Evolutionary conservation across 352 stramenopile species (phyloP).

Genomic region (Globisporangium nunn): DNA sequence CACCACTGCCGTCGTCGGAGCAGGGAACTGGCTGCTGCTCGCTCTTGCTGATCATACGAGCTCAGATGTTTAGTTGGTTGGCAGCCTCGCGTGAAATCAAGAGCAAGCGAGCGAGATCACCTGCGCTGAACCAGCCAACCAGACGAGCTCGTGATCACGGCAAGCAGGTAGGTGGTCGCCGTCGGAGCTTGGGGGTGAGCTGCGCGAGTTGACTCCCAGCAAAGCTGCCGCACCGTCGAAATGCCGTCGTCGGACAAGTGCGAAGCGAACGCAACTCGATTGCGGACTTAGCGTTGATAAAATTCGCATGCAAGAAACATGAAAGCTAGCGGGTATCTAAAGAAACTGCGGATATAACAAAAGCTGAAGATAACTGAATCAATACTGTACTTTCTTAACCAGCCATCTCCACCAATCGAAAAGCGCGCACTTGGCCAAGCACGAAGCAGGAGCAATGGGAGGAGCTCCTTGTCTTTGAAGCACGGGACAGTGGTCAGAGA

Average conservation of each 20-base stretch:
- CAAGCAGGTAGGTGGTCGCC: not conserved
- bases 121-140: not conserved
- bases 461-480: not conserved
- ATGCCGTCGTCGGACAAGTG: slow-evolving; percentile 21
- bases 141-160: not conserved
- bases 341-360: too few relatives aligned
- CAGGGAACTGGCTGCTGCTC: too few relatives aligned
- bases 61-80: too few relatives aligned
- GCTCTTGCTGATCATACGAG: too few relatives aligned
- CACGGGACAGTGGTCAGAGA: not conserved
- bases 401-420: not conserved
- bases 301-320: too few relatives aligned
- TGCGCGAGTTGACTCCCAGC: too few relatives aligned
- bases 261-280: too few relatives aligned
- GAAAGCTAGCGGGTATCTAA: too few relatives aligned
- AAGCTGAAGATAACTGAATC: too few relatives aligned
- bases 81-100: not conserved
- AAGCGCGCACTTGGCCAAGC: not conserved
- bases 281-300: not conserved
- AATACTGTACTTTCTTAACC: too few relatives aligned
- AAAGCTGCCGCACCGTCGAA: slow-evolving; percentile 12
- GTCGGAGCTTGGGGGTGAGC: not conserved
- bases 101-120: not conserved
- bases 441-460: not conserved
- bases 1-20: too few relatives aligned